Base-by-base conservation (phyloP, 2,329 filamentous ascomycete genomes). In the Ceratocystis colombiana region DNA sequence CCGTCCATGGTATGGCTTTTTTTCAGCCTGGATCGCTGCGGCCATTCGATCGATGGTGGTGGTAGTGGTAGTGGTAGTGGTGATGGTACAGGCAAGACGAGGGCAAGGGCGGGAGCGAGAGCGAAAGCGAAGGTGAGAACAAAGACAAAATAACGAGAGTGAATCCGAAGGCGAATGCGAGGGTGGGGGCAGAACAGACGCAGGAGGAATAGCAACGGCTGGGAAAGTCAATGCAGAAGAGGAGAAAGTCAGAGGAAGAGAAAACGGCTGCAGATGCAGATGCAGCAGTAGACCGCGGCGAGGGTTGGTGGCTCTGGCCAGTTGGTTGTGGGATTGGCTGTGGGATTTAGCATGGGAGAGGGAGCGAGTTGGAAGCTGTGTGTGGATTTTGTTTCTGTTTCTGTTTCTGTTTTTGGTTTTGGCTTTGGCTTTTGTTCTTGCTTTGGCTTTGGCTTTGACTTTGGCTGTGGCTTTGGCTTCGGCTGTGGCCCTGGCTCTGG, bases 1-100 rank as follows among this genome's bases (percentile, higher is more conserved):
- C 66, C 66, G 48, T 68, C 64, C 66, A 68, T 68, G 25, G 64
- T 68, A 64, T 68, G 66, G 55, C 64, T 53, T 57, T 62, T 65
- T 12, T 46, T 30, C 20, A 59, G 65, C 30, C 41, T 10, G 53
- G 25, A 30, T 46, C 50, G 41, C 41, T 57, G 64, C 17, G 64
- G 64, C 61, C 67, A 66, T 64, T 64, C 67, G 53, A 62, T 53
- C 50, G 64, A 64, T 37, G 67, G 64, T 22, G 67, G 62, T 30
- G 64, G 61, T 25, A 63, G 62, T 45, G 66, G 62, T 5, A 22
- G 4, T 4, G 59, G 50, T 25, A 25, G 4, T 4, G 59, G 50
- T 25, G 2, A 25, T 25, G 57, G 41, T 20, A 45, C 57, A 6
- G 64, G 15, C 17, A 30, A 57, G 22, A 44, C 17, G 63, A 65